These are phyloP conservation scores for Reticulascus tulasneorum DNA, from an alignment of 2,329 filamentous ascomycete species.

Conservation along the genomic window DNA sequence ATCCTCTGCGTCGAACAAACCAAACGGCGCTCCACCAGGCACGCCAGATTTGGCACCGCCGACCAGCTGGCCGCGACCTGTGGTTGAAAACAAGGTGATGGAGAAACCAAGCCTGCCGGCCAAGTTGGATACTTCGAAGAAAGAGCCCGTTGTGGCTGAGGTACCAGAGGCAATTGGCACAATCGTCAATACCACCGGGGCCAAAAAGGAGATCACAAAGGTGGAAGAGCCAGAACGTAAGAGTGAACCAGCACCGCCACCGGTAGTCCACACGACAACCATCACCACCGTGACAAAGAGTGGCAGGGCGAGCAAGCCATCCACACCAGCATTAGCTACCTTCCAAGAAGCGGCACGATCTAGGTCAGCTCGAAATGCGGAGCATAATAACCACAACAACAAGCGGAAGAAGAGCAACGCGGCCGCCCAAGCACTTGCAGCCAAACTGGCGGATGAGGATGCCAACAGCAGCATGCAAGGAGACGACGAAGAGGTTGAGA, in stretches of 20 bases:
- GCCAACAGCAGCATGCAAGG: slow-evolving; percentile 37
- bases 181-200: slow-evolving; percentile 20
- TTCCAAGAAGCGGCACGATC: slow-evolving; percentile 56
- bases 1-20: slow-evolving; percentile 58
- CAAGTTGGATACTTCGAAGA: slow-evolving; percentile 15
- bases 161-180: slow-evolving; percentile 20
- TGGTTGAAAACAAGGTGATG: slow-evolving; percentile 19
- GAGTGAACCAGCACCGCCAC: slow-evolving; percentile 37
- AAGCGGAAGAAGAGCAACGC: slow-evolving; percentile 56
- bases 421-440: slow-evolving; percentile 33
- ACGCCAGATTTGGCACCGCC: slow-evolving; percentile 32
- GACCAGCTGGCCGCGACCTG: slow-evolving; percentile 17
- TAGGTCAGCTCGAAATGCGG: slow-evolving; percentile 47
- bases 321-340: slow-evolving; percentile 56
- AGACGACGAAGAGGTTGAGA: slow-evolving; percentile 48
- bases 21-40: slow-evolving; percentile 45
- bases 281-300: slow-evolving; percentile 56
- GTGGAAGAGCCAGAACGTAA: slow-evolving; percentile 27
- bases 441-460: slow-evolving; percentile 35
- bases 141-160: too few species aligned
- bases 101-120: slow-evolving; percentile 5
- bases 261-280: slow-evolving; percentile 38
- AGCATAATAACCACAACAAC: slow-evolving; percentile 39
- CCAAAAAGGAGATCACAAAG: slow-evolving; percentile 41
- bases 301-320: slow-evolving; percentile 62